Conservation (phyloP, 805 yeast genomes). For the Teunomyces stri region DNA sequence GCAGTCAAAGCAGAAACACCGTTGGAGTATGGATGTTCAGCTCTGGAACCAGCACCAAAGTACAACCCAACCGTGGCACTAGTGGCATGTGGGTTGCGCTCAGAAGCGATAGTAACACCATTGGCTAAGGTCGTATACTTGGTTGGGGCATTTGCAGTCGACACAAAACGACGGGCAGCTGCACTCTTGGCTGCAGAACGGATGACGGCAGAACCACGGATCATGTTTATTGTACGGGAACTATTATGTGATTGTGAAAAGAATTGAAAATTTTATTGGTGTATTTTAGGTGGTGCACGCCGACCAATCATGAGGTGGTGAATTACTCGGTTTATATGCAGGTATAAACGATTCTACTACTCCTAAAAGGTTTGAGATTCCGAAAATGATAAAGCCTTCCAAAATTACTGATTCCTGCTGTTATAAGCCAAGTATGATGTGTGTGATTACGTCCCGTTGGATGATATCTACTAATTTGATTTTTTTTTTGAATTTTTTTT, state of each 20-base stretch:
- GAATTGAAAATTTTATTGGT: slow-evolving; percentile 6
- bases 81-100: slow-evolving; percentile 52
- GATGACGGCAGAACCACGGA: slow-evolving; percentile 38
- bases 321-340: slow-evolving; percentile 16
- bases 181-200: slow-evolving; percentile 27
- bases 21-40: slow-evolving; percentile 77
- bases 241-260: slow-evolving; percentile 4
- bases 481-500: no score
- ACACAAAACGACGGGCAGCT: slow-evolving; percentile 53
- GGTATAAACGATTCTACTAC: neutral
- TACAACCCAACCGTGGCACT: slow-evolving; percentile 67
- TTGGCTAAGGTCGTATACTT: slow-evolving; percentile 69
- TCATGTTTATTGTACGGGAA: slow-evolving; percentile 21
- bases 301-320: slow-evolving; percentile 19
- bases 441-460: no score
- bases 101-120: slow-evolving; percentile 74
- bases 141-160: slow-evolving; percentile 57
- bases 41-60: slow-evolving; percentile 74
- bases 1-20: slow-evolving; percentile 73
- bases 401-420: no score
- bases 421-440: no score
- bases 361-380: no score
- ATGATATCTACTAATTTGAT: no score
- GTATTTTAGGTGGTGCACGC: slow-evolving; percentile 3
- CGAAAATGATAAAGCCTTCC: no score